Conservation (phyloP, 129 eudicot genomes). For the Glebionis coronaria region DNA sequence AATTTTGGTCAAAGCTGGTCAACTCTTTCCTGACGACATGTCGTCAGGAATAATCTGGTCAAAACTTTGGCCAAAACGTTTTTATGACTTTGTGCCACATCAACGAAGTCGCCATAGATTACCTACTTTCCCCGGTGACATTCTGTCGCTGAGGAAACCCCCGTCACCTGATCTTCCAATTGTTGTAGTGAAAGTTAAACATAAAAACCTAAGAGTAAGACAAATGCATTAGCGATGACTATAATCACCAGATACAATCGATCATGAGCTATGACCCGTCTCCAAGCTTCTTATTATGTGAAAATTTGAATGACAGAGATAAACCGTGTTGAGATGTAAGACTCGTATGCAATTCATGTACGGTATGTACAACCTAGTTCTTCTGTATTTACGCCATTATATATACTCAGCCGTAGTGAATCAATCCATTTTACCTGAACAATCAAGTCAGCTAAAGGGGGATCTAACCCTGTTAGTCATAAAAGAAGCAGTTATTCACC, state of each 20-base stretch:
- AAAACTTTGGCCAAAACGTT: too few species aligned
- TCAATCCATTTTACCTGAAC: slow-evolving; percentile 5
- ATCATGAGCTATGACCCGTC: slow-evolving; percentile 19
- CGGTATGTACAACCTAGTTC: slow-evolving; percentile 18
- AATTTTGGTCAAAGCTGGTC: too few species aligned
- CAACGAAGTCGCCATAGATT: too few species aligned
- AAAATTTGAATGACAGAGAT: slow-evolving; percentile 4
- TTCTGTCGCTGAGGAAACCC: too few species aligned
- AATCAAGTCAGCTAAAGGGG: slow-evolving; percentile 41
- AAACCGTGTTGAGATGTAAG: slow-evolving; percentile 10
- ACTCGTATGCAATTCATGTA: slow-evolving; percentile 13
- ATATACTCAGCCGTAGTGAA: not conserved
- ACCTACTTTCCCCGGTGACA: too few species aligned
- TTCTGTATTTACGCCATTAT: slow-evolving; percentile 20
- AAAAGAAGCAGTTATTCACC: not conserved
- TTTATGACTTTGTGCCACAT: too few species aligned
- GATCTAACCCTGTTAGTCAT: slow-evolving; percentile 71
- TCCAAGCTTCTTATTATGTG: slow-evolving; percentile 19
- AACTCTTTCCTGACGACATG: too few species aligned
- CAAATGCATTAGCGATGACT: not conserved
- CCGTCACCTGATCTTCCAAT: too few species aligned
- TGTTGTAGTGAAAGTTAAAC: not conserved
- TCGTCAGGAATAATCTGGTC: too few species aligned
- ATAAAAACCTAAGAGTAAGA: too few species aligned
- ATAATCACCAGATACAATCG: slow-evolving; percentile 6